Evolutionary conservation across 148 eudicot species (phyloP), one percentile per base, ranked within the genome.

Genomic region (Diospyros kaki): DNA sequence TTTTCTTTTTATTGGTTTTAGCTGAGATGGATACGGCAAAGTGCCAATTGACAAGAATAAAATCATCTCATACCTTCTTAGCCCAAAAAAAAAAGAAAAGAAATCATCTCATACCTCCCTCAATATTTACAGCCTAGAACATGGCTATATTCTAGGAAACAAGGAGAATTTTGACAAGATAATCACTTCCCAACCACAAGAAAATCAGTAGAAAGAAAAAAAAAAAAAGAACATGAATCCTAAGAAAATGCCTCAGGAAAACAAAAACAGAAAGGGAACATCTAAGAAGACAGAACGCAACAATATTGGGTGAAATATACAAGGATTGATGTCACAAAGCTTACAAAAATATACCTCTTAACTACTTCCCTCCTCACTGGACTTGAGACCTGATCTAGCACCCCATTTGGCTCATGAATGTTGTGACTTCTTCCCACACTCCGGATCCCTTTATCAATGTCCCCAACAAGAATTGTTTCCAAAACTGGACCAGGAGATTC

Each of bases 321-420:
- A 10, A 62, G 2, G 9, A 62, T 38, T 7, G 17, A 38, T 1
- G 5, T 7, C 12, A 28, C 10, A 14, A 10, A 58, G 62, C 38
- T 62, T 1, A 39, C 43, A 62, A 58, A 58, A n/a, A 38, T 11
- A 4, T 61, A 76, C 79, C 68, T 76, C 48, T 46, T 66, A 42
- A 40, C 53, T 66, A 8, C 66, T 74, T 74, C 70, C 44, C 54
- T 75, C 55, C 18, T 54, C 11, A 66, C 72, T 55, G 63, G 78
- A 66, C 78, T 66, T 6, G 72, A 75, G 78, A 63, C 65, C 72
- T 66, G 72, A 56, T 75, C 71, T 58, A 58, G 66, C 46, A 43
- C 69, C 13, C 66, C 43, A 41, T 51, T 76, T 12, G 7, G 46
- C 15, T 76, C 54, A 67, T 66, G 44, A 45, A 42, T 13, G 28